These are phyloP conservation scores for Furcasterigmium furcatum DNA, from an alignment of 2,329 filamentous ascomycete genomes.

Conservation along the genomic window DNA sequence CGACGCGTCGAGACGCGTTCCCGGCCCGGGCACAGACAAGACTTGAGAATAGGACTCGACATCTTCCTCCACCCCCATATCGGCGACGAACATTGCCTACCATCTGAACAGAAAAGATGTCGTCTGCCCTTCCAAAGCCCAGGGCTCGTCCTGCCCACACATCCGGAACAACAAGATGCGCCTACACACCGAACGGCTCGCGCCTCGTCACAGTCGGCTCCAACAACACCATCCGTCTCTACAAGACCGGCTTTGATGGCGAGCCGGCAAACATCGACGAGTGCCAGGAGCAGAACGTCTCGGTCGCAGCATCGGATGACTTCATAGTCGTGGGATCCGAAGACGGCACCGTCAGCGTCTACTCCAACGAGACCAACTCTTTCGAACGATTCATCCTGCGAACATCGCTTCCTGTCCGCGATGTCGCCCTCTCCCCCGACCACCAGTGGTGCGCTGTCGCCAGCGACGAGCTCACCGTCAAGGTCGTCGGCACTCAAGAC, in stretches of 20 bases:
- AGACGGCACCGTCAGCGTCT: constrained; percentile 93
- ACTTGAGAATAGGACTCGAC: neutral
- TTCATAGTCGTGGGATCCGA: constrained; percentile 90
- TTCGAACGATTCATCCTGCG: constrained; percentile 83
- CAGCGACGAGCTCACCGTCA: constrained; percentile 93
- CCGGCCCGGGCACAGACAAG: neutral
- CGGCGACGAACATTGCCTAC: neutral
- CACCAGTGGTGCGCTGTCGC: constrained; percentile 87
- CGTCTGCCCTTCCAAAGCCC: constrained; percentile 42
- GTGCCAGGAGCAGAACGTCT: constrained; percentile 79
- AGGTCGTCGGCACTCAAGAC: constrained; percentile 80
- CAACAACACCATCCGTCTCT: constrained; percentile 91
- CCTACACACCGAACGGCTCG: constrained; percentile 85
- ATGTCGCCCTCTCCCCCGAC: constrained; percentile 79
- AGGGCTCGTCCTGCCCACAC: constrained; percentile 73
- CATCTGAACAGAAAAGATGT: constrained; percentile 13
- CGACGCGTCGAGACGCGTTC: constrained; percentile 37
- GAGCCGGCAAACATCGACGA: constrained; percentile 93
- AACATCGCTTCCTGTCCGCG: constrained; percentile 80
- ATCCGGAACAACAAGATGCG: constrained; percentile 79
- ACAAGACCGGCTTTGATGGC: constrained; percentile 85
- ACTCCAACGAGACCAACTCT: constrained; percentile 69
- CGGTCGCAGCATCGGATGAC: constrained; percentile 70
- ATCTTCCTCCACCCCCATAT: too few species aligned
- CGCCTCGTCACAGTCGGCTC: constrained; percentile 88